phyloP scores from a whole-genome alignment of 2,329 filamentous ascomycete genomes.

The Aotearoamyces nothofagi region DNA sequence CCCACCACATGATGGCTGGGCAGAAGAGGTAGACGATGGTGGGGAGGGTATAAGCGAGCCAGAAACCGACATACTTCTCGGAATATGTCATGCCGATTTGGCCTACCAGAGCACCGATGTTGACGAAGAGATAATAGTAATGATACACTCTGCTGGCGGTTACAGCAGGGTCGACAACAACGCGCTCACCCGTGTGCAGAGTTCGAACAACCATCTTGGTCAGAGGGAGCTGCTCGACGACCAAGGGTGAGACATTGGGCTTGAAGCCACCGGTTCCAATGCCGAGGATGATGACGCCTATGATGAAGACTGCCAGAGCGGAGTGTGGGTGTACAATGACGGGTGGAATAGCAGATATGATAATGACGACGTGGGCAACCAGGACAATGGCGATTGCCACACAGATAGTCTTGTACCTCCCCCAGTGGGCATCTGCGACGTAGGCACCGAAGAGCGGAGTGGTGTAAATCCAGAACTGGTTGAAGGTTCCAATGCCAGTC shows the following conservation, averaged over 20 bases:
- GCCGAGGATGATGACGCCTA: conserved; percentile 30
- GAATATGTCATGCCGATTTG: conserved; percentile 33
- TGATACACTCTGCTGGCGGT: conserved; percentile 19
- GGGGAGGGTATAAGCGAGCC: conserved; percentile 54
- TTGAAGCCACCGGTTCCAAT: conserved; percentile 31
- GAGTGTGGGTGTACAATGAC: conserved; percentile 23
- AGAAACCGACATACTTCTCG: conserved; percentile 50
- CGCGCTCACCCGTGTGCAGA: conserved; percentile 15
- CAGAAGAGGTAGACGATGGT: conserved; percentile 48
- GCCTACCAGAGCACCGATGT: conserved; percentile 27
- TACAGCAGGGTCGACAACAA: conserved; percentile 19
- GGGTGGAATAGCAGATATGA: conserved; percentile 35
- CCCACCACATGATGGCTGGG: conserved; percentile 42
- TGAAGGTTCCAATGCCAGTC: conserved; percentile 31
- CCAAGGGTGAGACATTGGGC: conserved; percentile 20
- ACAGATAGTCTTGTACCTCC: conserved; percentile 49
- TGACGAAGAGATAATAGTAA: conserved; percentile 37
- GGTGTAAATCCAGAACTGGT: conserved; percentile 34
- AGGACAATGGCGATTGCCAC: conserved; percentile 30
- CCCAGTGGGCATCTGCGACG: conserved; percentile 48
- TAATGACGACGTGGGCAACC: conserved; percentile 36
- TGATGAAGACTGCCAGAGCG: conserved; percentile 33
- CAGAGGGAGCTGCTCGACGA: conserved; percentile 22
- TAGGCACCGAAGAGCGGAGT: conserved; percentile 35
- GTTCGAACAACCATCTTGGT: conserved; percentile 13